phyloP scores from a whole-genome alignment of 2,329 filamentous ascomycete species.

The Hymenoscyphus linearis region DNA sequence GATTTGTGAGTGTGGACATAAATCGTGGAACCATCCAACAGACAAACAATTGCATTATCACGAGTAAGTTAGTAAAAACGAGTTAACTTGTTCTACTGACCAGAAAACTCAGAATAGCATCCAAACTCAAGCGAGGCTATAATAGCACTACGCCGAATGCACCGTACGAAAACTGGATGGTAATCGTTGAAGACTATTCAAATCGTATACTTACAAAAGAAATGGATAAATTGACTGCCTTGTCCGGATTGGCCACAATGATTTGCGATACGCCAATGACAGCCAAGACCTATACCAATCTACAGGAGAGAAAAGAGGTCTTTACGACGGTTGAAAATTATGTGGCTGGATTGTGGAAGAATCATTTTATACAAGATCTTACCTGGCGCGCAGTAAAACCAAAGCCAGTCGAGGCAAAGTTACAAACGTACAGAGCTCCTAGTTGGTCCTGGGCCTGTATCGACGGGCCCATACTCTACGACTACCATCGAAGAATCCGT shows the following conservation, averaged over 20 bases:
- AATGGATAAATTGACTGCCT: conserved; percentile 1
- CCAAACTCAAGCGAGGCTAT: not conserved
- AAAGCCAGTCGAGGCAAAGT: not conserved
- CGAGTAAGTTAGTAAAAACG: not conserved
- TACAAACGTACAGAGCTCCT: not conserved
- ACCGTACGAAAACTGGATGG: not conserved
- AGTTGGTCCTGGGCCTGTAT: conserved; percentile 9
- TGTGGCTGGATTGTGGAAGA: conserved; percentile 4
- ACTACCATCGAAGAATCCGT: not conserved
- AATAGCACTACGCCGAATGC: not conserved
- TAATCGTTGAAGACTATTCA: conserved; percentile 8
- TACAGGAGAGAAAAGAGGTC: not conserved
- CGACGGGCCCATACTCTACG: not conserved
- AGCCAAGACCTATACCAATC: not conserved
- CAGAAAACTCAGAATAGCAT: not conserved
- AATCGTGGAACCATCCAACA: not conserved
- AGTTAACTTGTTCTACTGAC: not conserved
- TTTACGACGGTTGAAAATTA: not conserved
- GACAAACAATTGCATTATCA: not conserved
- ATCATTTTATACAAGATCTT: not conserved
- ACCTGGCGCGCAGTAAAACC: not conserved
- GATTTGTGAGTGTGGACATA: conserved; percentile 8
- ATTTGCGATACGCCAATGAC: not conserved
- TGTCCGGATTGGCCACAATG: conserved; percentile 4
- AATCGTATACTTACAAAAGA: conserved; percentile 1